These are phyloP conservation scores for Scalesia atractyloides DNA, from an alignment of 129 eudicot genomes.

Conservation along the genomic window DNA sequence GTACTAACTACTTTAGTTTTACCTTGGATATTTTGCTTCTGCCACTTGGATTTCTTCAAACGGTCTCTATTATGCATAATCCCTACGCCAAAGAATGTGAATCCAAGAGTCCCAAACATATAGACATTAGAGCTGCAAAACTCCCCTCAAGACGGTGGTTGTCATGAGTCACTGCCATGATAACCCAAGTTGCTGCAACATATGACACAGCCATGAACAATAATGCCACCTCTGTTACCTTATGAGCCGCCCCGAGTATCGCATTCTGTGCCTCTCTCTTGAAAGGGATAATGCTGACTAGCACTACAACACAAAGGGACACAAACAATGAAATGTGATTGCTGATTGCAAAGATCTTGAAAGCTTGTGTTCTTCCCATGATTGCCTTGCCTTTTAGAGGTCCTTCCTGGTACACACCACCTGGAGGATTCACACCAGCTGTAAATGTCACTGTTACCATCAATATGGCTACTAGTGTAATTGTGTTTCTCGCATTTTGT, in stretches of 20 bases:
- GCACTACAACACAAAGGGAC: slow-evolving; percentile 22
- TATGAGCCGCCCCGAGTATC: too few relatives aligned
- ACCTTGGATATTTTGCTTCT: background rate
- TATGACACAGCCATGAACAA: slow-evolving; percentile 16
- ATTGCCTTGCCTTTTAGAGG: too few relatives aligned
- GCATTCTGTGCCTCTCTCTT: slow-evolving; percentile 25
- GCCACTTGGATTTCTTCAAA: slow-evolving; percentile 2
- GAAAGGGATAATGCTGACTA: slow-evolving; percentile 39
- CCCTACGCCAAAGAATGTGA: background rate
- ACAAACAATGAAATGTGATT: too few relatives aligned
- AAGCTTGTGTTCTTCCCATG: too few relatives aligned
- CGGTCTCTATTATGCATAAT: background rate
- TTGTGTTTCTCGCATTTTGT: too few relatives aligned
- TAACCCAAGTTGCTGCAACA: slow-evolving; percentile 25
- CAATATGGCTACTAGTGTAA: too few relatives aligned
- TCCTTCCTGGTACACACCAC: too few relatives aligned
- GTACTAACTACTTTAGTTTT: background rate
- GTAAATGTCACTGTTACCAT: too few relatives aligned
- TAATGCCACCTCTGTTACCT: slow-evolving; percentile 38
- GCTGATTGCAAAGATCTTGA: too few relatives aligned
- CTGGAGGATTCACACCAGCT: too few relatives aligned
- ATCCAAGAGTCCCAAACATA: slow-evolving; percentile 15
- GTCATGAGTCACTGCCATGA: too few relatives aligned
- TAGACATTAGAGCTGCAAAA: slow-evolving; percentile 7
- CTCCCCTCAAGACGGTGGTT: too few relatives aligned